phyloP scores from a whole-genome alignment of 202 grass and related monocot species.

The Digitaria exilis region DNA sequence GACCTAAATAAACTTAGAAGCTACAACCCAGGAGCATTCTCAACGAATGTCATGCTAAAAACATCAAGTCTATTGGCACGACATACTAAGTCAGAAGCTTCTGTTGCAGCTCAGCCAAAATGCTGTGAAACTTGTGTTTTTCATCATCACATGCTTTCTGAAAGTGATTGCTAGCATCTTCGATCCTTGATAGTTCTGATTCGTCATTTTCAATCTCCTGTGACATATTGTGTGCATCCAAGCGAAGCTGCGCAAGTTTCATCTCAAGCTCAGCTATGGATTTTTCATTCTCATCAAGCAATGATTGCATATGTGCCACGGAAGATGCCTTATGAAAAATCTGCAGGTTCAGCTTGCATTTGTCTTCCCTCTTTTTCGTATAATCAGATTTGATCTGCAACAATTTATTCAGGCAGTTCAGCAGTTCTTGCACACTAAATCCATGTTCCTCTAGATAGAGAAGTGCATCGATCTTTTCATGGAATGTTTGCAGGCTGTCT shows the following conservation, averaged over 20 bases:
- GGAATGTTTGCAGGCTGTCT: conserved; percentile 40
- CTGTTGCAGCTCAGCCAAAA: not conserved
- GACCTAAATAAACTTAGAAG: not conserved
- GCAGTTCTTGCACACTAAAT: conserved; percentile 53
- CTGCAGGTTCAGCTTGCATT: conserved; percentile 35
- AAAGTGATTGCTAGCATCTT: not conserved
- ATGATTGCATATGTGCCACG: not conserved
- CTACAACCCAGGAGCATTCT: not conserved
- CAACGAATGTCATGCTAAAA: not conserved
- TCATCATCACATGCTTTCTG: not conserved
- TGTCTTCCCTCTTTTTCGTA: not conserved
- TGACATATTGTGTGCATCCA: not conserved
- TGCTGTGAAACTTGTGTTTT: not conserved
- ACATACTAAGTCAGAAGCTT: not conserved
- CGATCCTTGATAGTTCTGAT: conserved; percentile 29
- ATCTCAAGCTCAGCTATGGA: conserved; percentile 39
- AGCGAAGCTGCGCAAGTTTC: conserved; percentile 32
- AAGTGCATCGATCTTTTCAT: conserved; percentile 47
- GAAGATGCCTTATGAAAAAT: conserved; percentile 12
- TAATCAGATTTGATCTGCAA: conserved; percentile 50
- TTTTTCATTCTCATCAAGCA: conserved; percentile 29
- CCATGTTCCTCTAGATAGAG: conserved; percentile 58
- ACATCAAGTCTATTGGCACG: too few relatives aligned
- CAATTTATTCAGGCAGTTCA: conserved; percentile 31
- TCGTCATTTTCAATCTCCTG: conserved; percentile 14